These are phyloP conservation scores for Huntiella bhutanensis DNA, from an alignment of 2,329 filamentous ascomycete genomes.

Conservation along the genomic window DNA sequence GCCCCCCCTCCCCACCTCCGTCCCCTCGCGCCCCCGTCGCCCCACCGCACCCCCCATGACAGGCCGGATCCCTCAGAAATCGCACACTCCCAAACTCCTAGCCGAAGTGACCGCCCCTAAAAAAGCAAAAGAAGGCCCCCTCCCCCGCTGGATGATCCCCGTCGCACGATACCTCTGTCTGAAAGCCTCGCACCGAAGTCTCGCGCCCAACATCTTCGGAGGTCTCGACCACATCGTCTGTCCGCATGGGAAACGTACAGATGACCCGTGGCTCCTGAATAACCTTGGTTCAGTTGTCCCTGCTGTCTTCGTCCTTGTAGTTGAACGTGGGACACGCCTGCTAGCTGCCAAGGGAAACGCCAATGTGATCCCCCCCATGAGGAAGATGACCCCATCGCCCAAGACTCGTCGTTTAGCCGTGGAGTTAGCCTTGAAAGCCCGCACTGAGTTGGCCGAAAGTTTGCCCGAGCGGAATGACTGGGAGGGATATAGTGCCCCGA, in stretches of 20 bases:
- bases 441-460: constrained; percentile 22
- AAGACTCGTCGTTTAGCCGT: constrained; percentile 26
- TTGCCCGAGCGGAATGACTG: constrained; percentile 29
- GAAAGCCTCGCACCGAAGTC: constrained; percentile 36
- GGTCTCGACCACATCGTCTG: constrained; percentile 43
- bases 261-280: constrained; percentile 29
- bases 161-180: constrained; percentile 44
- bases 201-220: constrained; percentile 55
- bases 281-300: constrained; percentile 37
- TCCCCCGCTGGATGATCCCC: constrained; percentile 50
- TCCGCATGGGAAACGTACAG: constrained; percentile 24
- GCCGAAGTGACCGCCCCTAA: constrained; percentile 16
- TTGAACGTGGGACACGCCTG: constrained; percentile 23
- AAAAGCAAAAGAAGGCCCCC: constrained; percentile 16
- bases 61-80: constrained; percentile 26
- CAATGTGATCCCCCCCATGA: constrained; percentile 24
- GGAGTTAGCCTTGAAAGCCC: constrained; percentile 22
- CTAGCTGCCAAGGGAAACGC: constrained; percentile 23
- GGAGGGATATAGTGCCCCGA: constrained; percentile 32
- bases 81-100: constrained; percentile 23
- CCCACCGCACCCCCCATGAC: constrained; percentile 6
- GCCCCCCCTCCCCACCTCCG: constrained; percentile 1
- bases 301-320: constrained; percentile 35
- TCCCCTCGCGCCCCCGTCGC: neutral
- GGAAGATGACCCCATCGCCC: constrained; percentile 4